Evolutionary conservation across 2,329 filamentous ascomycete species (phyloP).

Genomic region (Sporothrix euskadiensis): DNA sequence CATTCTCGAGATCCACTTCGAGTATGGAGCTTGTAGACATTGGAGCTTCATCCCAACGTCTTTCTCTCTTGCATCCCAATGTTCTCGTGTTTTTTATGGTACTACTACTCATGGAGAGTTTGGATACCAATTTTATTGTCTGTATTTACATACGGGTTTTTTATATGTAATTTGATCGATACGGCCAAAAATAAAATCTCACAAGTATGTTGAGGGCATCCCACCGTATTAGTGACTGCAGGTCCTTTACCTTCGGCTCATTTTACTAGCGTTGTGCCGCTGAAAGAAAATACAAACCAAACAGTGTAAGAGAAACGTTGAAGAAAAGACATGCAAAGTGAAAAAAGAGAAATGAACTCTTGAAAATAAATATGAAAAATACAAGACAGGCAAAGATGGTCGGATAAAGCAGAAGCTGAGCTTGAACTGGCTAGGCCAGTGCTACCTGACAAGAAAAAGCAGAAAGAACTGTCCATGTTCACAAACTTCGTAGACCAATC

Average conservation of each 20-base stretch:
- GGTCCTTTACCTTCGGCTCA: background rate
- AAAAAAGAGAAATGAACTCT: background rate
- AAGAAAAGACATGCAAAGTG: background rate
- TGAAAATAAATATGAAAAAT: background rate
- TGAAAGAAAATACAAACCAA: background rate
- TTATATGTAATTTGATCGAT: background rate
- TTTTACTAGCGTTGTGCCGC: background rate
- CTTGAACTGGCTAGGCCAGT: constrained; percentile 4
- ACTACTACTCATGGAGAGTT: no score
- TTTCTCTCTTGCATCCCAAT: no score
- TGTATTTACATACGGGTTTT: no score
- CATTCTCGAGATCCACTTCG: background rate
- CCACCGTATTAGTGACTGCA: background rate
- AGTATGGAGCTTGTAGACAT: background rate
- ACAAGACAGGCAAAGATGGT: background rate
- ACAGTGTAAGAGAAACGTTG: constrained; percentile 2
- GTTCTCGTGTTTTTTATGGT: no score
- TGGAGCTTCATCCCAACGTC: no score
- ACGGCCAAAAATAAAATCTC: background rate
- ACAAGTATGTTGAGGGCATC: background rate
- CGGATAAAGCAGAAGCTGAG: background rate
- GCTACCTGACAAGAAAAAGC: background rate
- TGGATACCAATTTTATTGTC: no score
- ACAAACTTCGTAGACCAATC: no score
- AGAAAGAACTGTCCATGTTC: background rate